Conservation (phyloP, 805 yeast genomes). For the Ogataea neopini region DNA sequence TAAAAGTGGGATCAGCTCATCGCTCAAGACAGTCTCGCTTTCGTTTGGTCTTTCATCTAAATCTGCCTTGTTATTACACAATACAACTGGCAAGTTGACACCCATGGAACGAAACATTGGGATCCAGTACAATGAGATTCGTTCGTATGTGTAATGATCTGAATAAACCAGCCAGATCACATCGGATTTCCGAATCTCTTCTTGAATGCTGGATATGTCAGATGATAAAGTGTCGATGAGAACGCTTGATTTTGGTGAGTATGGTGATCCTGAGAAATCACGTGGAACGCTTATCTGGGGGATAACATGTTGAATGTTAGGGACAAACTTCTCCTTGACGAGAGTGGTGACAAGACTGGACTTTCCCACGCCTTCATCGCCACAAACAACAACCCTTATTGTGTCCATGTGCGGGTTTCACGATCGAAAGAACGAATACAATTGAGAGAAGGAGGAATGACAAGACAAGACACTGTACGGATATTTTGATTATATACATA, state of each 20-base stretch:
- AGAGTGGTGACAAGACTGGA: constrained; percentile 77
- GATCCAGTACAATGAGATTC: constrained; percentile 92
- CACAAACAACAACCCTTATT: constrained; percentile 85
- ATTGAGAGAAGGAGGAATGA: neutral
- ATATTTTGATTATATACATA: too few relatives aligned
- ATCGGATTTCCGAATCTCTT: constrained; percentile 79
- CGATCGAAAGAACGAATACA: neutral
- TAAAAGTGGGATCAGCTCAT: constrained; percentile 82
- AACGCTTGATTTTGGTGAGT: constrained; percentile 65
- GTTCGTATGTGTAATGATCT: constrained; percentile 92
- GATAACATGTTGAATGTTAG: constrained; percentile 72
- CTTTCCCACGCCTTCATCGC: constrained; percentile 91
- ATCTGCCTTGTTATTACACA: constrained; percentile 69
- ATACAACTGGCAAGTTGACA: constrained; percentile 87
- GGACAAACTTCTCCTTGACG: constrained; percentile 77
- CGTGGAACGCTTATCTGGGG: constrained; percentile 85
- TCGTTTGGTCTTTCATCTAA: constrained; percentile 37
- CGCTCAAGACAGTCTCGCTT: constrained; percentile 53
- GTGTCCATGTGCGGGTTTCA: constrained; percentile 42
- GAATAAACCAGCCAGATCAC: constrained; percentile 94
- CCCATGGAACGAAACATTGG: constrained; percentile 91
- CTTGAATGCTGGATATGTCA: constrained; percentile 59
- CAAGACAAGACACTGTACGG: neutral
- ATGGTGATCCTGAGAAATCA: constrained; percentile 59
- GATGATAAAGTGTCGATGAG: constrained; percentile 79